A percentile compares a stretch with the other conserved stretches of the same genome.
Conservation (phyloP, 2,329 filamentous ascomycete species). For the Ceratocystis cacaofunesta region DNA sequence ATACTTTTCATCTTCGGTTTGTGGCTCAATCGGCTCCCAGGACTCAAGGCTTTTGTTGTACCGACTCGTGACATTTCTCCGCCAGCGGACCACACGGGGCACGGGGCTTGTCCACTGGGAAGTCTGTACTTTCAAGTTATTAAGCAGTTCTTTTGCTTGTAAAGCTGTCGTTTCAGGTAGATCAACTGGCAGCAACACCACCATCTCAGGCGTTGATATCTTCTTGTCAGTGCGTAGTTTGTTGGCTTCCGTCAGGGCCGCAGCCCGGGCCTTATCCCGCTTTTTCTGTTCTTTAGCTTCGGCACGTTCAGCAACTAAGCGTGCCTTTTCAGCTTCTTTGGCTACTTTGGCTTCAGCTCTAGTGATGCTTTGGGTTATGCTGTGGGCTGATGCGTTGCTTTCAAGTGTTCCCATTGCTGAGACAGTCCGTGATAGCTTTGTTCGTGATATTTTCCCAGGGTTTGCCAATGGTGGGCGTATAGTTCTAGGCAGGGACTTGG, state of each 20-base stretch:
- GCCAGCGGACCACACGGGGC: slow-evolving; percentile 48
- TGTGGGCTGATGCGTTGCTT: neutral
- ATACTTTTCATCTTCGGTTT: slow-evolving; percentile 42
- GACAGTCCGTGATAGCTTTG: neutral
- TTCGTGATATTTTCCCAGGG: neutral
- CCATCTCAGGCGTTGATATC: slow-evolving; percentile 59
- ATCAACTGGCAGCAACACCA: slow-evolving; percentile 49
- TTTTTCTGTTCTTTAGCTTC: slow-evolving; percentile 4
- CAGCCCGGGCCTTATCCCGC: slow-evolving; percentile 36
- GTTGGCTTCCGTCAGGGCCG: slow-evolving; percentile 60
- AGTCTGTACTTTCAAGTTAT: slow-evolving; percentile 34
- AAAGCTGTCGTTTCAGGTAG: slow-evolving; percentile 34
- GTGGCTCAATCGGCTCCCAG: slow-evolving; percentile 48
- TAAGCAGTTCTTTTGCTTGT: slow-evolving; percentile 36
- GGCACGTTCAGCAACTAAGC: slow-evolving; percentile 24
- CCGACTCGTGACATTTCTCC: slow-evolving; percentile 47
- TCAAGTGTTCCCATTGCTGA: neutral
- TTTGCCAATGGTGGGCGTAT: neutral
- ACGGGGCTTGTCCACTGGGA: slow-evolving; percentile 32
- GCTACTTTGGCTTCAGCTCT: slow-evolving; percentile 21
- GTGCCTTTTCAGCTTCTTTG: slow-evolving; percentile 39
- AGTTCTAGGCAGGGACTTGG: neutral
- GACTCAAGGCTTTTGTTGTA: slow-evolving; percentile 46
- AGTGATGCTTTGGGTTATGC: neutral
- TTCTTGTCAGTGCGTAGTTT: slow-evolving; percentile 61